Conservation (phyloP, 495 filamentous ascomycete genomes). For the Aspergillus steynii region DNA sequence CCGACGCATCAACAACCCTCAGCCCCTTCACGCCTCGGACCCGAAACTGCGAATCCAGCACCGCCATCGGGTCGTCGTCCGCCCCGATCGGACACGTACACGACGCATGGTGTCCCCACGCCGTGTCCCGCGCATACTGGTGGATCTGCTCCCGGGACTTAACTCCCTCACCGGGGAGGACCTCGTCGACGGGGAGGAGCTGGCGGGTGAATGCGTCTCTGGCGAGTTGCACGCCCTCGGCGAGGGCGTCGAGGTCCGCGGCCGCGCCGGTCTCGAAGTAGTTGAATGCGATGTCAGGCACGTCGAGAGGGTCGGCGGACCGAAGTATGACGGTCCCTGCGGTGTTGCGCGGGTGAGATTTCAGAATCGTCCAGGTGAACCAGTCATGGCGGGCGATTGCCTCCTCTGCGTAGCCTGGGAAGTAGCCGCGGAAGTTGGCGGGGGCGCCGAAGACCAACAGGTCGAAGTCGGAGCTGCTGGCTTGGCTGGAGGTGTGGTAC, state of each 20-base stretch:
- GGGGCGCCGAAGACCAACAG: constrained; percentile 55
- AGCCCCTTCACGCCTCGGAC: constrained; percentile 54
- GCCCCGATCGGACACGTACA: constrained; percentile 59
- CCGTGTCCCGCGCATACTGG: constrained; percentile 49
- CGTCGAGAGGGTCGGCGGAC: constrained; percentile 53
- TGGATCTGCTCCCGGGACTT: constrained; percentile 43
- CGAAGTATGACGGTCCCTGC: constrained; percentile 51
- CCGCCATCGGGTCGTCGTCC: constrained; percentile 57
- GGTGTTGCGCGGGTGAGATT: constrained; percentile 53
- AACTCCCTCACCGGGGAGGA: constrained; percentile 45
- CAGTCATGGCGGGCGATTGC: constrained; percentile 31
- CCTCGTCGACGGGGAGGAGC: constrained; percentile 36
- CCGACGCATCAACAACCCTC: constrained; percentile 63
- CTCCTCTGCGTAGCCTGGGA: constrained; percentile 35
- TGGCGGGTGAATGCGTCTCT: constrained; percentile 40
- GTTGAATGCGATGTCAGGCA: constrained; percentile 56
- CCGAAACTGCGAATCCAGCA: constrained; percentile 57
- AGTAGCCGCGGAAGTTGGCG: constrained; percentile 47
- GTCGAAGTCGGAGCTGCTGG: constrained; percentile 50
- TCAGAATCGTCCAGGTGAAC: constrained; percentile 54
- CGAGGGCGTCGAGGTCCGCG: constrained; percentile 47
- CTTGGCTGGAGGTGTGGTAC: constrained; percentile 39
- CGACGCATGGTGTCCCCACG: constrained; percentile 64
- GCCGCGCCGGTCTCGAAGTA: constrained; percentile 50
- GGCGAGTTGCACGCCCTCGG: constrained; percentile 46